Conservation (phyloP, 148 eudicot species). For the Persicaria maculosa region DNA sequence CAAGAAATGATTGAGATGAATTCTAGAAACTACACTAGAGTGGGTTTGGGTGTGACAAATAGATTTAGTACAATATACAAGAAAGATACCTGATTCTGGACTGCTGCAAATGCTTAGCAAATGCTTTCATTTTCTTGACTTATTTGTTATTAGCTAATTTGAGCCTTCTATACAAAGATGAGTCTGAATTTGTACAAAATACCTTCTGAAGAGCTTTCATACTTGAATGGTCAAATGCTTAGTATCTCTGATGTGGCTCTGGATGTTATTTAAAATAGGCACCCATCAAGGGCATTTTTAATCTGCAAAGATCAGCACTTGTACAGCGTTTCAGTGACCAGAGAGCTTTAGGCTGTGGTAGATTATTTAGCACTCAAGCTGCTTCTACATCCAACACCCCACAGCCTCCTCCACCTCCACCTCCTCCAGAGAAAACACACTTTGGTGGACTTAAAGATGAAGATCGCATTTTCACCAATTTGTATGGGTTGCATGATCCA, state of each 20-base stretch:
- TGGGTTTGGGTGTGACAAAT: too few species aligned
- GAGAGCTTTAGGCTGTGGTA: slow-evolving; percentile 30
- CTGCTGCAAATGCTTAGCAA: too few species aligned
- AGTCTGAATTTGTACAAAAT: too few species aligned
- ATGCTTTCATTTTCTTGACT: too few species aligned
- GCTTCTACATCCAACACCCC: slow-evolving; percentile 63
- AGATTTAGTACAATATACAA: too few species aligned
- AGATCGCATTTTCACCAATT: slow-evolving; percentile 86
- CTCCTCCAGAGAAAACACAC: slow-evolving; percentile 94
- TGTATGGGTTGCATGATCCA: slow-evolving; percentile 81
- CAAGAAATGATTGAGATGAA: too few species aligned
- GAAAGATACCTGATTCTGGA: too few species aligned
- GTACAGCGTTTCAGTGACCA: slow-evolving; percentile 27
- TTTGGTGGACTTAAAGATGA: slow-evolving; percentile 92
- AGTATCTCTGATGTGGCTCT: background rate
- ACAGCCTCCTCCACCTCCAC: slow-evolving; percentile 85
- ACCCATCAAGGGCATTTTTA: slow-evolving; percentile 63
- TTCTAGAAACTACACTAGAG: too few species aligned
- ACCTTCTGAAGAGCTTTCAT: background rate
- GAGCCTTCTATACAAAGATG: too few species aligned
- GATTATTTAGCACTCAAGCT: slow-evolving; percentile 74
- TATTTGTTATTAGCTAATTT: too few species aligned
- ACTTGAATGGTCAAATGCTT: too few species aligned
- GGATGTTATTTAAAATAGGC: slow-evolving; percentile 24
- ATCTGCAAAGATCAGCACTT: slow-evolving; percentile 39